Evolutionary conservation across 1,284 basidiomycete species (phyloP), one percentile per base, ranked within the genome.

Genomic region (Cutaneotrichosporon mucoides): DNA sequence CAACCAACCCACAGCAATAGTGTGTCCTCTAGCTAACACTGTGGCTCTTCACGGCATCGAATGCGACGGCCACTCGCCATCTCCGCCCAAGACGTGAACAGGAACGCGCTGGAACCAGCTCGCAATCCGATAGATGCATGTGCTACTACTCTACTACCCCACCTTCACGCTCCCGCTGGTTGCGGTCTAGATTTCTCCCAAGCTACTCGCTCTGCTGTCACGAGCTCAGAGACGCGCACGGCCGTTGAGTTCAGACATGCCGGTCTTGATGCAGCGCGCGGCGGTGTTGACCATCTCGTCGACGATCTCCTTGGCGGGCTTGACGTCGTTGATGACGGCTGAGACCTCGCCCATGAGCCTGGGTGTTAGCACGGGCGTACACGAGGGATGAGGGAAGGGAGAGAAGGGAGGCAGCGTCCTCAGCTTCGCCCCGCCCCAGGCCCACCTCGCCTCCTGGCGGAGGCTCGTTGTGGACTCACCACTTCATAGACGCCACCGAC

Each of bases 341-440:
- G 88, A 83, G 15, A 90, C 88, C 48, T 84, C 83, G 36, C 90
- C 90, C 79, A 92, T 90, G 50, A 91, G 81, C 86, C 87, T 56
- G 53, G 16, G 6, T 6, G 38, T 40, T 12, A 40, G 38, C 12
- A 8, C 12, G 12, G 8, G 38, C 38, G 8, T 40, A 40, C 9
- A 40, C 24, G 24, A 24, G 24, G 24, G 24, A 24, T 24, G 24
- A 24, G 24, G 24, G 24, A 24, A 24, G 24, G 13, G 10, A 9
- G 24, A 24, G 24, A 24, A 24, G 24, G 24, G 24, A 24, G 24
- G 24, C 24, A 24, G 24, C 24, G 24, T 24, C 24, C 24, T 24
- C 24, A 24, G 24, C 24, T 24, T 24, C 24, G 24, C 24, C 24
- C 24, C 24, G 24, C 24, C 24, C 24, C 24, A 24, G 24, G 24